These are phyloP conservation scores for Protomyces pachydermus DNA, from an alignment of 1,139 yeast genomes.

Conservation along the genomic window DNA sequence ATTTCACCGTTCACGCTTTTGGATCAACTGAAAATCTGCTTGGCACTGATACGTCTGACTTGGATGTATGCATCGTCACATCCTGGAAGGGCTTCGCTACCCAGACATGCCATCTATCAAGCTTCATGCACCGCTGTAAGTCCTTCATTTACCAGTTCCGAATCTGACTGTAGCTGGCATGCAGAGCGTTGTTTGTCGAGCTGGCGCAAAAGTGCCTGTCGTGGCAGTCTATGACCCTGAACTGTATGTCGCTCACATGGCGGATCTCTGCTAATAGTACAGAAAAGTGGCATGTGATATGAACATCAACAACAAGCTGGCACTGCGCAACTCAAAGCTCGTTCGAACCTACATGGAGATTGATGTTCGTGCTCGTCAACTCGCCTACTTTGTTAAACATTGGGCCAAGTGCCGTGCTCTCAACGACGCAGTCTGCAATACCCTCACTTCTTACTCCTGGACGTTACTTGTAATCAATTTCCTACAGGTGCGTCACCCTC, in stretches of 20 bases:
- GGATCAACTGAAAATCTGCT: slow-evolving; percentile 35
- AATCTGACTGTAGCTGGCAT: slow-evolving; percentile 30
- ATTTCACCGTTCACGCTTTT: slow-evolving; percentile 33
- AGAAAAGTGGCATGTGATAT: slow-evolving; percentile 34
- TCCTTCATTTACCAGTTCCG: neutral
- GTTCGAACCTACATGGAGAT: slow-evolving; percentile 34
- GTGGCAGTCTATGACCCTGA: slow-evolving; percentile 36
- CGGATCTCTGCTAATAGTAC: neutral
- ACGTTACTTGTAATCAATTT: slow-evolving; percentile 35
- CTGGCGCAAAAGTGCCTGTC: slow-evolving; percentile 36
- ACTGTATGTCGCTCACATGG: neutral
- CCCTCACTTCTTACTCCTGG: slow-evolving; percentile 36
- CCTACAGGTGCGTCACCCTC: slow-evolving; percentile 34
- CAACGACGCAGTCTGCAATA: slow-evolving; percentile 34
- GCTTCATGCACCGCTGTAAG: slow-evolving; percentile 32
- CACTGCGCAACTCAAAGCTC: slow-evolving; percentile 34
- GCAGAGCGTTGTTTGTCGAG: slow-evolving; percentile 35
- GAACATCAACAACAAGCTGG: slow-evolving; percentile 35
- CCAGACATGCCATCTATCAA: slow-evolving; percentile 32
- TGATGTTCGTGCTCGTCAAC: slow-evolving; percentile 34
- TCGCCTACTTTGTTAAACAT: slow-evolving; percentile 35
- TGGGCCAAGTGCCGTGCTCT: slow-evolving; percentile 36
- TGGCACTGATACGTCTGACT: slow-evolving; percentile 34
- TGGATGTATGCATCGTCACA: slow-evolving; percentile 34
- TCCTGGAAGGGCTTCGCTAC: slow-evolving; percentile 14